These are phyloP conservation scores for Gastrodia elata DNA, from an alignment of 106 monocot genomes.

Conservation along the genomic window DNA sequence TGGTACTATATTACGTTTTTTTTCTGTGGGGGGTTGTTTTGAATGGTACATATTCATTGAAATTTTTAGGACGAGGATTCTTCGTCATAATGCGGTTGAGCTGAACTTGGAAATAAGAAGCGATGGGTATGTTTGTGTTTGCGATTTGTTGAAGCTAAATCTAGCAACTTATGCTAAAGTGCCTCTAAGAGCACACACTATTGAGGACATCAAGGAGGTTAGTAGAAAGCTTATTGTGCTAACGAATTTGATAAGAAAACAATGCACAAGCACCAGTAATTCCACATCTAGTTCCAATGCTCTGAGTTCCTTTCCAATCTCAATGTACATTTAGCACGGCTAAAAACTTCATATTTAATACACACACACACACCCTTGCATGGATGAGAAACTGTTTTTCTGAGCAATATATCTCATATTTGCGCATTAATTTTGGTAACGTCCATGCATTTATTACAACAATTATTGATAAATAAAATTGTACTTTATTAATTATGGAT, in stretches of 20 bases:
- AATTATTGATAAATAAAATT: background rate
- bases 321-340: background rate
- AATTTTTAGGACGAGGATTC: slow-evolving; percentile 38
- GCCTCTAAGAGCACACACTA: slow-evolving; percentile 51
- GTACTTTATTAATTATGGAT: background rate
- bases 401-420: background rate
- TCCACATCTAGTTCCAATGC: background rate
- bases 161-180: slow-evolving; percentile 55
- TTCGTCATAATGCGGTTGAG: slow-evolving; percentile 69
- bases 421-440: background rate
- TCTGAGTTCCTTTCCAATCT: background rate
- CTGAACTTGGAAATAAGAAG: slow-evolving; percentile 50
- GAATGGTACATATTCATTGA: background rate
- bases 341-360: background rate
- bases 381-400: background rate
- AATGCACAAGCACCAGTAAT: background rate
- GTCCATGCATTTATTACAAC: background rate
- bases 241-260: background rate
- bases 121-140: slow-evolving; percentile 56
- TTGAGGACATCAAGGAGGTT: slow-evolving; percentile 65
- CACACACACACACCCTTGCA: background rate
- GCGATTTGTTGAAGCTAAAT: slow-evolving; percentile 40
- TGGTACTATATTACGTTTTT: background rate
- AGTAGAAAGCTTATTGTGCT: background rate
- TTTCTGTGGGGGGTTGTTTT: background rate